Base-by-base conservation (phyloP, 352 stramenopile genomes). In the Globisporangium parvum region DNA sequence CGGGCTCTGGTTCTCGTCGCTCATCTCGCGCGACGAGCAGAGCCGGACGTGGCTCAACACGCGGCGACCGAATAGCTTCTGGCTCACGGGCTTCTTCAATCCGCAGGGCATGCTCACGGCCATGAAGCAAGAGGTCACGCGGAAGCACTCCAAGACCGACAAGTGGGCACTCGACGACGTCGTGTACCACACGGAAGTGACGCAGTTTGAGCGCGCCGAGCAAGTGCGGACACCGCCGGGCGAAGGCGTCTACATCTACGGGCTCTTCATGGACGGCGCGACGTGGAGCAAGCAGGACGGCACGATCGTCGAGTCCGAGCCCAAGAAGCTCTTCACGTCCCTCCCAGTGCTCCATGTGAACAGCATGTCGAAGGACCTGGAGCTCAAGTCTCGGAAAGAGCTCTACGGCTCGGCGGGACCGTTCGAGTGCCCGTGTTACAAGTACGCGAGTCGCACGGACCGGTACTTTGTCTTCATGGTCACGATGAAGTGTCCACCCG, bases 71-170 rank as follows among this genome's bases (percentile, higher is more conserved):
- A 96, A 96, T 60, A 96, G 85, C 53, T 99, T 98, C 69, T 99
- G 95, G 96, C 72, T 99, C 49, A 98, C 96, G 23, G 96, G 96
- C 6, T 99, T 99, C 69, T 98, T 98, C 74, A 99, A 99, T 66
- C 97, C 96, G 21, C 93, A 98, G 63, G 97, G 96, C 17, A 98
- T 98, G 78, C 80, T 99, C 39, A 99, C 97, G 46, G 96, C 96
- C 41, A 99, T 99, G 92, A 99, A 99, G 73, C 97, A 99, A 68
- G 96, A 99, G 66, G 96, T 99, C 3, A 98, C 95, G 42, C 85
- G 95, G 18, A 97, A 97, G 59, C 95, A 99, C 77, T 88, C 74
- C 35, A 98, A 98, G 80, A 94, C 85, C 15, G 91, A 99, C 66
- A 98, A 98, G 67, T 99, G 95, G 96, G 93, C 96, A 15, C 75